Base-by-base conservation (phyloP, 768 basidiomycete genomes). In the Lentinus brumalis region DNA sequence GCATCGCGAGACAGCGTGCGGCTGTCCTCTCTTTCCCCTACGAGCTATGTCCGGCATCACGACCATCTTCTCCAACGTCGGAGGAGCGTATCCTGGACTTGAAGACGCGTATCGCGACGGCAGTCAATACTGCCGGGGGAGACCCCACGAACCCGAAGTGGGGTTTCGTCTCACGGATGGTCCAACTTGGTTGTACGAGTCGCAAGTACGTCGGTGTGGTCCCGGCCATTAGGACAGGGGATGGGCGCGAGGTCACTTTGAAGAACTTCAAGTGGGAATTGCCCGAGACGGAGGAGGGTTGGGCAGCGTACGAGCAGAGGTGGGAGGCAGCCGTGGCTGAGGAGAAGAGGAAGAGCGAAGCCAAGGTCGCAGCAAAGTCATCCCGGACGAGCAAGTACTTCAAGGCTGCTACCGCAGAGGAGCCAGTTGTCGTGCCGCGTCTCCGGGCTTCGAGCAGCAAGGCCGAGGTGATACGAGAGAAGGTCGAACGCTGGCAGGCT, bases 221-320 rank as follows among this genome's bases (percentile, higher is more conserved):
- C 39, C 53, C 60, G 16, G 67, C 63, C 10, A 59, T 69, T 62
- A 65, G 61, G 57, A 35, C 70, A 67, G 65, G 73, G 45, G 58
- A 60, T 59, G 40, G 49, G 61, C 65, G 15, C 45, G 73, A 66
- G 57, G 74, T 55, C 30, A 46, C 49, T 2, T 46, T 66, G n/a
- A 62, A 64, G 26, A 58, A 67, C 21, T 69, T 72, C 38, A 56
- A 67, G 61, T 73, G 72, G 71, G 67, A 76, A 65, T 55, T 84
- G 63, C 80, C 82, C 11, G 75, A 75, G 29, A 79, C 77, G 16
- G 84, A 85, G 67, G 75, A 75, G 47, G 79, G 80, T 39, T 84
- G 84, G 83, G 61, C 73, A 14, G 75, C 75, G 29, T 81, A 77
- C 76, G 83, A 84, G 69, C 71, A 60, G 59, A 73, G 61, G 59